phyloP scores from a whole-genome alignment of 495 filamentous ascomycete species.

The Echria macrotheca region DNA sequence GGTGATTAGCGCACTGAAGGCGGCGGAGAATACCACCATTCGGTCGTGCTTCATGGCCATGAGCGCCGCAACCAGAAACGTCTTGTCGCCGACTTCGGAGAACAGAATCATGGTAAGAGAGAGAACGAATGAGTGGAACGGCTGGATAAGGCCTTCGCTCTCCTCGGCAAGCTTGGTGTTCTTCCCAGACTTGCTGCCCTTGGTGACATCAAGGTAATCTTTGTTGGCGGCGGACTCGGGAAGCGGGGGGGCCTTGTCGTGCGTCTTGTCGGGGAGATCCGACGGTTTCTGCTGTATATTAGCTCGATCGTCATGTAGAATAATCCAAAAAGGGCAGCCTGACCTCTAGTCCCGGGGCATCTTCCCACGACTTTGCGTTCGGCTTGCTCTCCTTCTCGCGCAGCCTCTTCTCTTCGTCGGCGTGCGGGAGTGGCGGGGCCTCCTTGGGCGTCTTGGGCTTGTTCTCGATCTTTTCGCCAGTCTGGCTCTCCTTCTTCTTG shows the following conservation, averaged over 20 bases:
- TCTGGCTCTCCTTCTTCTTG: conserved; percentile 53
- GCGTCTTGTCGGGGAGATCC: conserved; percentile 72
- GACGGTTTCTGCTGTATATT: conserved; percentile 61
- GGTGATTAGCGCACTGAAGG: conserved; percentile 80
- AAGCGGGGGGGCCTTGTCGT: conserved; percentile 70
- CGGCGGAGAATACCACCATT: conserved; percentile 85
- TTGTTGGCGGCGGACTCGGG: conserved; percentile 57
- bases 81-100: conserved; percentile 97
- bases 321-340: background rate
- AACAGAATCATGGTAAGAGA: conserved; percentile 97
- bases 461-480: conserved; percentile 60
- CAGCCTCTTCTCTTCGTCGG: conserved; percentile 58
- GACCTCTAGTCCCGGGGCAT: conserved; percentile 66
- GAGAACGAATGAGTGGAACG: conserved; percentile 85
- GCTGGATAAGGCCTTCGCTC: conserved; percentile 64
- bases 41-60: conserved; percentile 99
- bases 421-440: conserved; percentile 71
- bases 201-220: conserved; percentile 61
- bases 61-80: conserved; percentile 90
- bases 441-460: conserved; percentile 78
- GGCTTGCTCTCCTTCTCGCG: conserved; percentile 36
- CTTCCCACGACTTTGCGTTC: conserved; percentile 31
- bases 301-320: conserved; percentile 8
- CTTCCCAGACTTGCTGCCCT: conserved; percentile 32
- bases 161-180: conserved; percentile 34